A percentile compares a stretch with the other conserved stretches of the same genome.
These are phyloP conservation scores for Pseudocercospora fuligena DNA, from an alignment of 2,329 filamentous ascomycete genomes.

Conservation along the genomic window DNA sequence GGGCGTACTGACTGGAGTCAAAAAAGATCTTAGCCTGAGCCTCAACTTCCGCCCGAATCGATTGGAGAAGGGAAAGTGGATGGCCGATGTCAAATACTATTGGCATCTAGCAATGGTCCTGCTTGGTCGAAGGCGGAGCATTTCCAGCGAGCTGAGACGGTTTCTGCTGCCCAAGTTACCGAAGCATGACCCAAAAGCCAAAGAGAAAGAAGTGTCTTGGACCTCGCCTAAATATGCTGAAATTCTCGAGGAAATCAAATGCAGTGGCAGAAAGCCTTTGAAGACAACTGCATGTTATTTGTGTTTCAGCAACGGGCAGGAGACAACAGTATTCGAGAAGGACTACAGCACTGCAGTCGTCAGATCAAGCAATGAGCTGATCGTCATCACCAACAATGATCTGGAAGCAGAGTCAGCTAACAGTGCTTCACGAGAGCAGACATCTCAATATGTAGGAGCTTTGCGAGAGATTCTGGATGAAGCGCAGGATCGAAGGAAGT, in stretches of 20 bases:
- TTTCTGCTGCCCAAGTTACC: conserved; percentile 43
- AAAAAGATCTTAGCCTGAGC: conserved; percentile 53
- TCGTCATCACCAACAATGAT: conserved; percentile 64
- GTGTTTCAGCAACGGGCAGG: conserved; percentile 57
- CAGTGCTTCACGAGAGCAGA: conserved; percentile 10
- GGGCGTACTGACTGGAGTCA: conserved; percentile 57
- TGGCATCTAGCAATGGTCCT: conserved; percentile 59
- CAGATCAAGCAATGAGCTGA: conserved; percentile 55
- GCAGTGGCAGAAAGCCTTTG: conserved; percentile 29
- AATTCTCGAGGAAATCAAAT: conserved; percentile 42
- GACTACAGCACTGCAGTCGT: conserved; percentile 55
- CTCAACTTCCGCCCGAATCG: conserved; percentile 59
- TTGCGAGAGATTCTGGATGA: conserved; percentile 41
- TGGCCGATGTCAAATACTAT: conserved; percentile 49
- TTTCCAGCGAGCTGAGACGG: conserved; percentile 57
- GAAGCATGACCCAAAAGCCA: conserved; percentile 5
- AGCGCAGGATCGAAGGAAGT: conserved; percentile 41
- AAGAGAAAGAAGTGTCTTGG: conserved; percentile 4
- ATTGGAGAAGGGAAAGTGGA: conserved; percentile 43
- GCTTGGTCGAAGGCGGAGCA: conserved; percentile 58
- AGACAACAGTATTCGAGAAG: conserved; percentile 60
- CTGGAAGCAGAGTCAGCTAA: conserved; percentile 33
- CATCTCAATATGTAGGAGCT: conserved; percentile 16
- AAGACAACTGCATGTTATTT: conserved; percentile 62
- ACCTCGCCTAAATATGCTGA: conserved; percentile 30